A percentile compares a stretch with the other conserved stretches of the same genome.
Conservation (phyloP, 73 alveolate species). For the Symbiodinium natans region DNA sequence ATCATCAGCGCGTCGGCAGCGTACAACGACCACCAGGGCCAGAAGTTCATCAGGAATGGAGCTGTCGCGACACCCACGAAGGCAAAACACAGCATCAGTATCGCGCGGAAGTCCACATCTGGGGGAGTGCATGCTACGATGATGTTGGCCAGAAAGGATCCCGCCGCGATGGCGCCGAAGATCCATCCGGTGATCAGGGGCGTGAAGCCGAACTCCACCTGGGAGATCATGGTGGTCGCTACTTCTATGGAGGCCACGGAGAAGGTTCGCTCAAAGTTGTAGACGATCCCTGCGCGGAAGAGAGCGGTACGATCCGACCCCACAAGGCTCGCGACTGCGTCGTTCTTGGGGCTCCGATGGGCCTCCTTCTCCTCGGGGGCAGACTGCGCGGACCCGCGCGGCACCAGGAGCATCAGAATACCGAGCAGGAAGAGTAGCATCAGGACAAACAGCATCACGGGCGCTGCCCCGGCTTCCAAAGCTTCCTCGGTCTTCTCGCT, state of each 20-base stretch:
- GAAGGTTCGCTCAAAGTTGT: slow-evolving; percentile 40
- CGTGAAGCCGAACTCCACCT: slow-evolving; percentile 11
- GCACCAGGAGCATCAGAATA: no score
- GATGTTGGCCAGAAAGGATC: neutral
- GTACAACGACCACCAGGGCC: slow-evolving; percentile 19
- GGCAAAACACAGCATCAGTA: neutral
- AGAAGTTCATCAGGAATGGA: neutral
- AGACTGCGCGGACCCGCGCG: no score
- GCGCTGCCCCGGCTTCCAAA: no score
- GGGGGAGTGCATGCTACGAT: neutral
- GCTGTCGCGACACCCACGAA: neutral
- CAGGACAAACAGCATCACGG: no score
- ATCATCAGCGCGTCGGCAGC: neutral
- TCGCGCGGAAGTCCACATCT: neutral
- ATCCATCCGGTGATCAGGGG: slow-evolving; percentile 9
- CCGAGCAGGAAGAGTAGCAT: no score
- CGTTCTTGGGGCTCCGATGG: no score
- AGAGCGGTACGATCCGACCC: no score
- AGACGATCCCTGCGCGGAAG: neutral
- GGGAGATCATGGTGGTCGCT: slow-evolving; percentile 45
- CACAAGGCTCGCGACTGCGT: no score
- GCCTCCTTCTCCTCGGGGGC: no score
- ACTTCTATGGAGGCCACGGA: slow-evolving; percentile 22
- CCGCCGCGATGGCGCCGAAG: slow-evolving; percentile 8
- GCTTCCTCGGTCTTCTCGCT: no score